Base-by-base conservation (phyloP, 331 rosid species). In the Quercus lobata region DNA sequence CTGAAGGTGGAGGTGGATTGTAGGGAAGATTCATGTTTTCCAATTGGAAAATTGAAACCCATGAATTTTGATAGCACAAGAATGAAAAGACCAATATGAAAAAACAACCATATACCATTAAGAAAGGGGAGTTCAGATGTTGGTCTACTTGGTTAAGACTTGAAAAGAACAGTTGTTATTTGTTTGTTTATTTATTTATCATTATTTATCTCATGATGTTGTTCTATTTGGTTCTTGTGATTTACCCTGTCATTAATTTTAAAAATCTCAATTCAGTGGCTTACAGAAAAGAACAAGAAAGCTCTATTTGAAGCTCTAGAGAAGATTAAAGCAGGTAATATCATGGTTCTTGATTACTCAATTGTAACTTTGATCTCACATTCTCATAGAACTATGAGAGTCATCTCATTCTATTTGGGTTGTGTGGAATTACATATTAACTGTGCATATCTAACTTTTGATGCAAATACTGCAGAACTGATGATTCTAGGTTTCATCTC, bases 401-500 rank as follows among this genome's bases (percentile, higher is more conserved):
- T 9, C 17, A 56, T 71, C 24, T 7, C 19, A 74, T n/a, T 22
- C 17, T 30, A 32, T 27, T 27, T 69, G 22, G 68, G 76, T 53
- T 56, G 44, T 52, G 34, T 35, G 34, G 32, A 24, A 58, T 24
- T 4, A 19, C 29, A 53, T 58, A 18, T 75, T 60, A 25, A 17
- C 25, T 37, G 60, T 18, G 32, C 5, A 25, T 17, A 72, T 35
- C 78, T 80, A 68, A 61, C 57, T 74, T 25, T 24, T 27, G 58
- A 65, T 56, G 57, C 72, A 57, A 57, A 65, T 80, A 57, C 73
- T 82, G 88, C 94, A 95, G 98, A 95, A 91, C 81, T 95, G 92
- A 95, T 95, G 98, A 80, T 92, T 83, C 85, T 95, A 57, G 98
- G 98, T 44, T 95, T 95, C 90, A 90, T 95, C 82, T 95, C 98